A percentile compares a stretch with the other conserved stretches of the same genome.
Evolutionary conservation across 495 filamentous ascomycete genomes (phyloP).

Genomic region (Zalerion maritima): DNA sequence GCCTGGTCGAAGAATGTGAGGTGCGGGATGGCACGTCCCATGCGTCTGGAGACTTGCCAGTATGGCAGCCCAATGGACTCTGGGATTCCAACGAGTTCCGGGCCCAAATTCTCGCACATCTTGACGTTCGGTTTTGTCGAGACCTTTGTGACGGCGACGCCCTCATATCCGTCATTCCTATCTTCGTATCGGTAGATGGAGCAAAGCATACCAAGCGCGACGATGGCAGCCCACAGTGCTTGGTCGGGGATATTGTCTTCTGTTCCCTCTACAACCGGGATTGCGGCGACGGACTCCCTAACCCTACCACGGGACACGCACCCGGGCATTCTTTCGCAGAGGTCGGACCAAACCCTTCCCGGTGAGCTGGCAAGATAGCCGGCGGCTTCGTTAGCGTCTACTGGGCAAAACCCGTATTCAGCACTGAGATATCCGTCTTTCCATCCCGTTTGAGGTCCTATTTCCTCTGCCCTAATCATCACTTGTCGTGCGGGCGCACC

Average conservation of each 20-base stretch:
- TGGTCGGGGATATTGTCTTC: slow-evolving; percentile 33
- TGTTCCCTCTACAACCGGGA: slow-evolving; percentile 31
- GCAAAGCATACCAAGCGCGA: slow-evolving; percentile 35
- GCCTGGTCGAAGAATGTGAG: slow-evolving; percentile 36
- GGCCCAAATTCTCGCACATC: slow-evolving; percentile 33
- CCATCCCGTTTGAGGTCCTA: slow-evolving; percentile 35
- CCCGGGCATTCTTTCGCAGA: slow-evolving; percentile 38
- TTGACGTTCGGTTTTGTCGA: slow-evolving; percentile 24
- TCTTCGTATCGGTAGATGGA: slow-evolving; percentile 37
- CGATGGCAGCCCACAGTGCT: slow-evolving; percentile 36
- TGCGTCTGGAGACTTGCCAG: slow-evolving; percentile 29
- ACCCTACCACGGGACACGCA: slow-evolving; percentile 33
- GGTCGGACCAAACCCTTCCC: slow-evolving; percentile 36
- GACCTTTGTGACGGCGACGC: slow-evolving; percentile 22
- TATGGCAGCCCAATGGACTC: slow-evolving; percentile 31
- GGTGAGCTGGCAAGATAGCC: slow-evolving; percentile 31
- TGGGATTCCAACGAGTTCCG: slow-evolving; percentile 34
- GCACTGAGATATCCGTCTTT: slow-evolving; percentile 37
- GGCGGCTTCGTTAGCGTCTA: slow-evolving; percentile 31
- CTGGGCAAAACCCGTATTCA: slow-evolving; percentile 35
- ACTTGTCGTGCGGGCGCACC: slow-evolving; percentile 38
- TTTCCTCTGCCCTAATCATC: slow-evolving; percentile 35
- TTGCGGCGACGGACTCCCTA: slow-evolving; percentile 29
- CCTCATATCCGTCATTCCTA: slow-evolving; percentile 36
- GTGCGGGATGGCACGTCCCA: slow-evolving; percentile 33